phyloP scores from a whole-genome alignment of 129 eudicot species.

The Arctium minus region DNA sequence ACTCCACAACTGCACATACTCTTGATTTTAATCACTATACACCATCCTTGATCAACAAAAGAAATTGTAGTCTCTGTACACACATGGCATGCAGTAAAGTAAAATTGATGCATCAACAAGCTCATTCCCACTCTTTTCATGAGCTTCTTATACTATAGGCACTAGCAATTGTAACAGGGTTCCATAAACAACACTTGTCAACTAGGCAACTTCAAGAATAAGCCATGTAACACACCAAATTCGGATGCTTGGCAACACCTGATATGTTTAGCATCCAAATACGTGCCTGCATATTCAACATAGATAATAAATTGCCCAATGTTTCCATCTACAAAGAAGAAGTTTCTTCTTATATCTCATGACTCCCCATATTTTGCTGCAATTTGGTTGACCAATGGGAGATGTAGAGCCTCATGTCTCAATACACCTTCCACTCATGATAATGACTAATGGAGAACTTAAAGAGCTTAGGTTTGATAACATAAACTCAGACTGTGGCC shows the following conservation, averaged over 20 bases:
- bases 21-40: not conserved
- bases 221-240: not conserved
- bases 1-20: not conserved
- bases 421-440: not conserved
- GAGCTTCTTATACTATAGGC: not conserved
- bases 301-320: not conserved
- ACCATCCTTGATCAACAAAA: conserved; percentile 5
- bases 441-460: not conserved
- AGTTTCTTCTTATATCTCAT: not conserved
- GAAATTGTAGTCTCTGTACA: not conserved
- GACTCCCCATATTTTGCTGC: not conserved
- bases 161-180: not conserved
- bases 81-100: not conserved
- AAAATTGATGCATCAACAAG: not conserved
- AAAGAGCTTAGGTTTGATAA: not conserved
- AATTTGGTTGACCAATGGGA: not conserved
- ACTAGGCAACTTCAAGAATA: not conserved
- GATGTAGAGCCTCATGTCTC: not conserved
- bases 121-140: not conserved
- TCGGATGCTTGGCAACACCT: not conserved
- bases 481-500: not conserved
- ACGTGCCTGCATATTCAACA: not conserved
- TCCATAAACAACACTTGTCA: not conserved
- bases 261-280: not conserved
- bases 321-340: not conserved